Percentiles rank a stretch among this genome's conserved stretches.
Conservation (phyloP, 2,329 filamentous ascomycete genomes). For the Fusarium acutatum region DNA sequence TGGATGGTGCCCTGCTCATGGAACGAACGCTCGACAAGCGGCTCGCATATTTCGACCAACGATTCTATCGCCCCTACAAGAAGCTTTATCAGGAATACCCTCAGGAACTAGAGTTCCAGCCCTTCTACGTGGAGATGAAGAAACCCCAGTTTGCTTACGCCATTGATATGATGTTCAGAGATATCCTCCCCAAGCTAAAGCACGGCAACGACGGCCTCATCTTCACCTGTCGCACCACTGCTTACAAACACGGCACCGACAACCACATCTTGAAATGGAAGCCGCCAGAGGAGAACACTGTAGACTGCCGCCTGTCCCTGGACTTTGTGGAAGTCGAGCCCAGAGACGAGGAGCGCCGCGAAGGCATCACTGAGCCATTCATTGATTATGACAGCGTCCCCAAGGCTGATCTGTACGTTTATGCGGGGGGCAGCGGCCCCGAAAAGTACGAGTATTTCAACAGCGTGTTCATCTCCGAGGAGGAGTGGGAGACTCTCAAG, state of each 20-base stretch:
- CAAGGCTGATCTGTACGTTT: slow-evolving; percentile 75
- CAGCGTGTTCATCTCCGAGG: slow-evolving; percentile 72
- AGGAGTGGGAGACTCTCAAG: slow-evolving; percentile 89
- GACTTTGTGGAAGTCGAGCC: slow-evolving; percentile 78
- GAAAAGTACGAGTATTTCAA: slow-evolving; percentile 71
- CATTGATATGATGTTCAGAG: slow-evolving; percentile 89
- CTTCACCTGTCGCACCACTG: slow-evolving; percentile 90
- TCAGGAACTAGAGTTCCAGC: slow-evolving; percentile 73
- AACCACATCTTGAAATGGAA: slow-evolving; percentile 98
- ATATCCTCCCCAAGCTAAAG: slow-evolving; percentile 81
- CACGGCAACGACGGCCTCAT: slow-evolving; percentile 98
- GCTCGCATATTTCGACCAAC: slow-evolving; percentile 83
- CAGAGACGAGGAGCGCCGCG: slow-evolving; percentile 71
- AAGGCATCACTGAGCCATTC: slow-evolving; percentile 69
- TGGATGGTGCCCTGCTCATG: slow-evolving; percentile 80
- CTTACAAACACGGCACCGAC: slow-evolving; percentile 91
- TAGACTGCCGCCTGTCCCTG: slow-evolving; percentile 87
- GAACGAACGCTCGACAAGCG: slow-evolving; percentile 86
- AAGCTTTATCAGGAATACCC: slow-evolving; percentile 71
- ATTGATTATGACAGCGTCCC: slow-evolving; percentile 84
- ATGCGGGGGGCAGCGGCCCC: slow-evolving; percentile 64
- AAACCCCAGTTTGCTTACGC: slow-evolving; percentile 89
- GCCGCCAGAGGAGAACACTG: slow-evolving; percentile 90
- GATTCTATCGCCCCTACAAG: slow-evolving; percentile 76
- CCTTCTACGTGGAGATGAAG: slow-evolving; percentile 88